Conservation (phyloP, 2,329 filamentous ascomycete genomes). For the Diaporthe sp. region DNA sequence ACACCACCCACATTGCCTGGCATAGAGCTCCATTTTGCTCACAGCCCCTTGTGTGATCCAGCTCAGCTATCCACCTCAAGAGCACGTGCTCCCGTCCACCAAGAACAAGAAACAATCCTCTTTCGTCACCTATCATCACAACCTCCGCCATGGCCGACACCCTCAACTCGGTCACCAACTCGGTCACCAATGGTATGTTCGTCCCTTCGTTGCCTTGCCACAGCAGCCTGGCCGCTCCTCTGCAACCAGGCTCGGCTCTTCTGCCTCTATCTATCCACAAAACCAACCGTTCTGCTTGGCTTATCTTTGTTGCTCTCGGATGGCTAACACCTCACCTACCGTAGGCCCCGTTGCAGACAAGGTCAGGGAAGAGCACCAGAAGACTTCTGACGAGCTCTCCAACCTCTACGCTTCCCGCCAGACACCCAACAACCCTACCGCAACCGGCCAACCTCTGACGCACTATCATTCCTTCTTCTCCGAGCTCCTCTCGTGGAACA, state of each 20-base stretch:
- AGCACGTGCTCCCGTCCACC: slow-evolving; percentile 28
- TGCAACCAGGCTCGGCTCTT: background rate
- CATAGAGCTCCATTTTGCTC: slow-evolving; percentile 17
- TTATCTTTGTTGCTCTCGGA: slow-evolving; percentile 14
- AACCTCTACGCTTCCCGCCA: slow-evolving; percentile 70
- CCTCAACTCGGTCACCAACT: slow-evolving; percentile 36
- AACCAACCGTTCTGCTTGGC: background rate
- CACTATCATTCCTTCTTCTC: slow-evolving; percentile 80
- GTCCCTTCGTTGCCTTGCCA: slow-evolving; percentile 50
- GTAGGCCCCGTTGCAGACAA: slow-evolving; percentile 71
- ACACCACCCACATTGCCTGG: slow-evolving; percentile 6
- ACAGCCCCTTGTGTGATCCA: slow-evolving; percentile 3
- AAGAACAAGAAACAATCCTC: slow-evolving; percentile 41
- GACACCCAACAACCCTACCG: slow-evolving; percentile 65
- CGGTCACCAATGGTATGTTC: slow-evolving; percentile 59
- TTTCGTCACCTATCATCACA: slow-evolving; percentile 39
- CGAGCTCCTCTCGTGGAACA: slow-evolving; percentile 77
- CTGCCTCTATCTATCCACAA: background rate
- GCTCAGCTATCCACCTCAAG: slow-evolving; percentile 19
- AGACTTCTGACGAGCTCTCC: slow-evolving; percentile 68
- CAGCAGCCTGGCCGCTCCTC: slow-evolving; percentile 10
- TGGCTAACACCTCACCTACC: slow-evolving; percentile 35
- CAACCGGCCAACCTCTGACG: slow-evolving; percentile 73
- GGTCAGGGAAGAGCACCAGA: slow-evolving; percentile 67
- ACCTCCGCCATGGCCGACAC: slow-evolving; percentile 57